Percentiles rank a stretch among this genome's conserved stretches.
These are phyloP conservation scores for Saxispiralis lemnorum DNA, from an alignment of 495 filamentous ascomycete genomes.

Conservation along the genomic window DNA sequence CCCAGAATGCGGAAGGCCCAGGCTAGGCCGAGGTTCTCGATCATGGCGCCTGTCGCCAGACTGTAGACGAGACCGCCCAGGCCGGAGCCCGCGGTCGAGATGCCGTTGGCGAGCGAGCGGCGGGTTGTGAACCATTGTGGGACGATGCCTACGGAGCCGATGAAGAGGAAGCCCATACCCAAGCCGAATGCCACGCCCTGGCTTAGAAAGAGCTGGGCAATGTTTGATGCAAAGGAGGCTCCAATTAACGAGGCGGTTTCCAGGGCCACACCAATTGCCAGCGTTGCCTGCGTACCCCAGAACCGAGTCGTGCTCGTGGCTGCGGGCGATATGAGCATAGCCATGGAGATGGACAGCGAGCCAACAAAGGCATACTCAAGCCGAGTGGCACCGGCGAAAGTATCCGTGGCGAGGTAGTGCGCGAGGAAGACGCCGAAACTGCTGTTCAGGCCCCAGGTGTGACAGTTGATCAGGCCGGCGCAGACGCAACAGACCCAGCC, in stretches of 20 bases:
- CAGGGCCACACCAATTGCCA: conserved; percentile 29
- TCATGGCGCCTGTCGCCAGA: conserved; percentile 38
- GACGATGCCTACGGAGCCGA: conserved; percentile 48
- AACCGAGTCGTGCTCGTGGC: conserved; percentile 25
- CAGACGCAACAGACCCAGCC: conserved; percentile 30
- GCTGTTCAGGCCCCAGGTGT: conserved; percentile 29
- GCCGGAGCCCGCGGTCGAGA: conserved; percentile 55
- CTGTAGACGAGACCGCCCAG: conserved; percentile 42
- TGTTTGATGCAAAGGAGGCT: conserved; percentile 29
- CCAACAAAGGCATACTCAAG: conserved; percentile 38
- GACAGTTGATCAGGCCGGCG: conserved; percentile 25
- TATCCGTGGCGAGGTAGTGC: conserved; percentile 29
- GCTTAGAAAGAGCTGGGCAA: conserved; percentile 45
- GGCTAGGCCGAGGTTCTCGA: conserved; percentile 39
- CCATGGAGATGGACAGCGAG: conserved; percentile 31
- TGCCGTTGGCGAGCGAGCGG: conserved; percentile 55
- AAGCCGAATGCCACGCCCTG: conserved; percentile 36
- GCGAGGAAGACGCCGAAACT: conserved; percentile 35
- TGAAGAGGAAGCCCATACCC: conserved; percentile 56
- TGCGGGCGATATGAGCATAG: conserved; percentile 32
- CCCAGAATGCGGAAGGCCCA: conserved; percentile 58
- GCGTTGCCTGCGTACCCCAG: conserved; percentile 24
- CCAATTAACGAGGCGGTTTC: conserved; percentile 27
- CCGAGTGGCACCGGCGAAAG: conserved; percentile 28
- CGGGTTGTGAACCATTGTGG: conserved; percentile 64